phyloP scores from a whole-genome alignment of 1,284 basidiomycete species.

The Tylopilus sp. region DNA sequence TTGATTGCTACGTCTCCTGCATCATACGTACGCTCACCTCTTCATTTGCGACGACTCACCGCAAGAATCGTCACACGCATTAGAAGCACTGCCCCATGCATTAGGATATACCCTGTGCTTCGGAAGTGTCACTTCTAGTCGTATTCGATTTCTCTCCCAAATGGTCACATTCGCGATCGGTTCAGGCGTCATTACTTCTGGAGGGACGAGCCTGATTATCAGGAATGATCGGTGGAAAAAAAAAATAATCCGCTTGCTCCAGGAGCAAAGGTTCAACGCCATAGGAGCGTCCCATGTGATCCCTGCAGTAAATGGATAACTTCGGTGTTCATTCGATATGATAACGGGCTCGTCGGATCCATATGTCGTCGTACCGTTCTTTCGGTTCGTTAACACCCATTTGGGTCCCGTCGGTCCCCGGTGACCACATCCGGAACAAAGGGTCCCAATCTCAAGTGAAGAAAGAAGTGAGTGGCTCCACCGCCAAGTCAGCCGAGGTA shows the following conservation, averaged over 20 bases:
- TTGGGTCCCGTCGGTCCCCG: constrained; percentile 4
- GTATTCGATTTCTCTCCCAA: not conserved
- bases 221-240: constrained; percentile 3
- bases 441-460: constrained; percentile 1
- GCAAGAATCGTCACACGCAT: not conserved
- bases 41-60: not conserved
- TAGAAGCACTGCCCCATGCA: not conserved
- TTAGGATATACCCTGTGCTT: not conserved
- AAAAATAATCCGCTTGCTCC: constrained; percentile 18
- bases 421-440: constrained; percentile 19
- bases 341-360: constrained; percentile 16
- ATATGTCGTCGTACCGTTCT: constrained; percentile 22
- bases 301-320: not conserved
- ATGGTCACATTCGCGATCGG: constrained; percentile 1
- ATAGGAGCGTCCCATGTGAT: constrained; percentile 10
- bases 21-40: not conserved
- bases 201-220: constrained; percentile 3
- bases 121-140: constrained; percentile 15
- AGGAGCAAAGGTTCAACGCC: constrained; percentile 1
- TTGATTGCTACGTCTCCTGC: not conserved
- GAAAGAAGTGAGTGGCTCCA: constrained; percentile 4
- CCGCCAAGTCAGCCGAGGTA: not conserved
- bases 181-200: constrained; percentile 2
- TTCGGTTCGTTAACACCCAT: constrained; percentile 20
- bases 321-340: not conserved